Base-by-base conservation (phyloP, 371 early-diverging fungal genomes). In the Zancudomyces culisetae region DNA sequence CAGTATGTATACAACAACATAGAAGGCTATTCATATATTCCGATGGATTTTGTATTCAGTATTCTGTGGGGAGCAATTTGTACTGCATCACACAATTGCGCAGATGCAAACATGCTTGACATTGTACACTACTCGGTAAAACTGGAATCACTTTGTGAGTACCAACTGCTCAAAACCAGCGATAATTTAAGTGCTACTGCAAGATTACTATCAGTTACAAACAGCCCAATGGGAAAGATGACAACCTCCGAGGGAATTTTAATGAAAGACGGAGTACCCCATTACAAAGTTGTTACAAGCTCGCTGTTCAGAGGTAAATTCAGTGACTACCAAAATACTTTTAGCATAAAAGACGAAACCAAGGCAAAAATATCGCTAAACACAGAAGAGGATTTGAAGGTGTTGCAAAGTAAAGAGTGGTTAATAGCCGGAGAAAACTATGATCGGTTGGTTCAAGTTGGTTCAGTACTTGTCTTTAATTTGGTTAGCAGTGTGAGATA, bases 281-380 rank as follows among this genome's bases (percentile, higher is more conserved):
- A 55, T 3, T 39, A 60, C 3, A 55, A 48, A 10, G 27, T 67
- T 2, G 46, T 49, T 29, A 62, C 62, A 43, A 73, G 78, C 53
- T 94, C 92, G 76, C 71, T 94, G 70, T 87, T 85, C 72, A 83
- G 93, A 61, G 87, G 91, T 35, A 79, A 82, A 6, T 83, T 84
- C 67, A 76, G 79, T 48, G 76, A 81, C 54, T 80, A 74, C 52
- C 70, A 69, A 12, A 29, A 27, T 29, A 62, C 56, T 48, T 64
- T 55, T 49, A 30, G 39, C 3, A 22, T 29, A 12, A 43, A 49
- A 1, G 42, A 45, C 20, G 89, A 87, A 62, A 75, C 82, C 20
- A 82, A 84, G 28, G 74, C 83, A 63, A 69, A 81, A 54, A 70
- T 92, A 56, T 73, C 69, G 54, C 60, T 92, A 26, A 62, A 65